Evolutionary conservation across 2,329 filamentous ascomycete genomes (phyloP).

Genomic region (Pseudocercospora eumusae): DNA sequence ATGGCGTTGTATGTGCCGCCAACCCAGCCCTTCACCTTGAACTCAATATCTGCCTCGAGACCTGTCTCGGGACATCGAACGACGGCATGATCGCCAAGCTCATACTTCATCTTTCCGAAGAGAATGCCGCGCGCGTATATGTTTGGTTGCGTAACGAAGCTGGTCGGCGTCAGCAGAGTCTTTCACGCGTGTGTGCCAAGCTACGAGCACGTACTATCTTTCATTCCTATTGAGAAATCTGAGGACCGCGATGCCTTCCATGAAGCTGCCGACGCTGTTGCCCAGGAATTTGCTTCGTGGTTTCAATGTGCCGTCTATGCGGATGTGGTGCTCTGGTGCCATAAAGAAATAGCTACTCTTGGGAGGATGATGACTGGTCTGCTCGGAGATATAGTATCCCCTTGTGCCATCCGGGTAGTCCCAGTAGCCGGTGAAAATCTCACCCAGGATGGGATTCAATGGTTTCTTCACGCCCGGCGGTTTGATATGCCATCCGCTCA

Average conservation of each 20-base stretch:
- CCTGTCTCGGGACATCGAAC: constrained; percentile 87
- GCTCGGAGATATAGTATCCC: constrained; percentile 95
- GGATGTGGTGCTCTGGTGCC: constrained; percentile 88
- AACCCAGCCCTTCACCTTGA: constrained; percentile 98
- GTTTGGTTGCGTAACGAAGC: constrained; percentile 93
- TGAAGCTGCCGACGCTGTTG: constrained; percentile 95
- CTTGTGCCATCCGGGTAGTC: constrained; percentile 74
- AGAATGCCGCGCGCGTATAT: constrained; percentile 98
- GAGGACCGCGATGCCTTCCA: constrained; percentile 93
- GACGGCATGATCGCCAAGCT: constrained; percentile 93
- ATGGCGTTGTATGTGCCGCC: constrained; percentile 96
- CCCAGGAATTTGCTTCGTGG: constrained; percentile 92
- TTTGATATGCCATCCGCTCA: constrained; percentile 98
- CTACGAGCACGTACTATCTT: constrained; percentile 69
- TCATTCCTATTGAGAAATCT: constrained; percentile 82
- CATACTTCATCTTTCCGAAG: constrained; percentile 99
- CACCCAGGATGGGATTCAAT: constrained; percentile 91
- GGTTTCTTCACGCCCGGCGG: constrained; percentile 98
- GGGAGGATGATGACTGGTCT: constrained; percentile 96
- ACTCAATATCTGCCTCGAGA: constrained; percentile 87
- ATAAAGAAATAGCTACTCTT: constrained; percentile 99
- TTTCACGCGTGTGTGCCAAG: background rate
- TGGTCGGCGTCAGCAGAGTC: constrained; percentile 43
- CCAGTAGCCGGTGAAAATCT: constrained; percentile 95
- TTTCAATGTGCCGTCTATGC: constrained; percentile 93